phyloP scores from a whole-genome alignment of 2,329 filamentous ascomycete species.

The Microcyclospora tardicrescens region DNA sequence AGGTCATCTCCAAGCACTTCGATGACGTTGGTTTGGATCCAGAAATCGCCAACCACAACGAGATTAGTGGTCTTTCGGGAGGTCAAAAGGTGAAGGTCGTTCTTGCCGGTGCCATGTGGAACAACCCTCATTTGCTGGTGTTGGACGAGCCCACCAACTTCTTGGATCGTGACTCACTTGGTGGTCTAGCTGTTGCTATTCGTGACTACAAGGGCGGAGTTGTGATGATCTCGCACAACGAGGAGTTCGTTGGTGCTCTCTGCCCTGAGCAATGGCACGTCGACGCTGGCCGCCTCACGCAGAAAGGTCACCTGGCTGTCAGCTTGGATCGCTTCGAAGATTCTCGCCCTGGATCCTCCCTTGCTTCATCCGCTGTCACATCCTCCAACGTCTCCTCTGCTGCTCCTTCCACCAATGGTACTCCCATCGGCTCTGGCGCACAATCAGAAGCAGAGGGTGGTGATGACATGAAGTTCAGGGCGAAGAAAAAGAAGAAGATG shows the following conservation, averaged over 20 bases:
- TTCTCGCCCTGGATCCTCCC: constrained; percentile 54
- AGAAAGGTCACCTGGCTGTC: constrained; percentile 65
- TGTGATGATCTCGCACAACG: constrained; percentile 98
- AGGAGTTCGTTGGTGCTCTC: constrained; percentile 92
- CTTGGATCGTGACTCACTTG: constrained; percentile 93
- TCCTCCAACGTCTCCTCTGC: constrained; percentile 33
- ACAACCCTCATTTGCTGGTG: constrained; percentile 94
- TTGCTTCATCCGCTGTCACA: constrained; percentile 48
- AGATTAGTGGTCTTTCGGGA: constrained; percentile 89
- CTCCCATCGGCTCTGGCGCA: constrained; percentile 20
- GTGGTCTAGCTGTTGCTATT: constrained; percentile 92
- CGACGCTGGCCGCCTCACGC: constrained; percentile 70
- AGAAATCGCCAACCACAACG: constrained; percentile 97
- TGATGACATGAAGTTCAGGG: constrained; percentile 72
- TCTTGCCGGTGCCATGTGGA: constrained; percentile 59
- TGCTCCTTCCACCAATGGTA: constrained; percentile 19
- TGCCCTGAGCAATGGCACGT: constrained; percentile 97
- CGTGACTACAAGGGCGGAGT: constrained; percentile 97
- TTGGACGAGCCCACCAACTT: constrained; percentile 99
- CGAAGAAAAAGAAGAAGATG: constrained; percentile 97
- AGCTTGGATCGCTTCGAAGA: constrained; percentile 80
- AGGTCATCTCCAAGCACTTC: constrained; percentile 94
- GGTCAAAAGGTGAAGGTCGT: constrained; percentile 99
- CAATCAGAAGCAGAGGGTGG: constrained; percentile 59
- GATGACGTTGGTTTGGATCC: constrained; percentile 92